Evolutionary conservation across 208 protist genomes (phyloP), one percentile per base, ranked within the genome.

Genomic region (Leishmania aethiopica): DNA sequence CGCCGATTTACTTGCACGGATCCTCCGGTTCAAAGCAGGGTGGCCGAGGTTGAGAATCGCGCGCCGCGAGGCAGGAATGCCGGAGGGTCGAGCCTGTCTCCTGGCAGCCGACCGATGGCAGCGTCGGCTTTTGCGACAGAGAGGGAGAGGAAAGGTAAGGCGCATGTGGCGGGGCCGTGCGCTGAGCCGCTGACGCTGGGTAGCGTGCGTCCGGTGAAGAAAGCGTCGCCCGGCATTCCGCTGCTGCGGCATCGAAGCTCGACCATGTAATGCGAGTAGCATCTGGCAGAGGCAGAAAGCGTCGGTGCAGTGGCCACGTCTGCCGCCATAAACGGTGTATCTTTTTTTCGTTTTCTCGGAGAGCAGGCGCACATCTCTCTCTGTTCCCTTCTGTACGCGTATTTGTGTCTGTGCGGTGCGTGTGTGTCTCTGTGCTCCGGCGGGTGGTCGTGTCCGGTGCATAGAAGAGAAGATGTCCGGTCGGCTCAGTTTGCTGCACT

Each of bases 171-270:
- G 3, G 32, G 4, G 40, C 53, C 57, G 25, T 55, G 69, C 60
- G 67, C 75, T 37, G 75, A 72, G 11, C 75, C 75, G 51, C 55
- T 88, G 25, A 82, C 79, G 66, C 70, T 83, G 37, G 84, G 84
- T 47, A 62, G 73, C 11, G 84, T 90, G 72, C 80, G 74, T 40
- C 84, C 84, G 6, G 86, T 88, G 13, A 88, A 92, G 47, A 86
- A 88, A 62, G 70, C 82, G n/a, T 90, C 84, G 7, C 78, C 88
- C 1, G 86, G 86, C 32, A 88, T 88, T 60, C 75, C 79, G 32
- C 78, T 85, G 25, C 81, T 82, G 22, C 49, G 79, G 4, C 40
- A 82, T 10, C 59, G 35, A 40, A 53, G 60, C 32, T 2, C 59
- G 3, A 73, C 66, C 13, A 25, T 22, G 47, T 80, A 62, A 73